phyloP scores from a whole-genome alignment of 768 basidiomycete genomes.

The Lactifluus piperatus region DNA sequence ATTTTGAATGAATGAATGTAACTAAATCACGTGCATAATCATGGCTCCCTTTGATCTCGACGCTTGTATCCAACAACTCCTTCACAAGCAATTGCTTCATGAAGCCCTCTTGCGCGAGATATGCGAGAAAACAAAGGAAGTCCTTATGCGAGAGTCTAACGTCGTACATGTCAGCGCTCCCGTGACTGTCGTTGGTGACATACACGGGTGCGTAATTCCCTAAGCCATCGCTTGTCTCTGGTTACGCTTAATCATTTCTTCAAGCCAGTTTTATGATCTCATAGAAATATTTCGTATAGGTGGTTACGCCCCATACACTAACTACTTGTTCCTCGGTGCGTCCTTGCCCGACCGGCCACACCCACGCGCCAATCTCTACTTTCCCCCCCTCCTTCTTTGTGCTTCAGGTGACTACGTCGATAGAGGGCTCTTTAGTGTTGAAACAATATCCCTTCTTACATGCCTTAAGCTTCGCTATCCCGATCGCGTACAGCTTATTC shows the following conservation, averaged over 20 bases:
- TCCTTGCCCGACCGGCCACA: constrained; percentile 18
- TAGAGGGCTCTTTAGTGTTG: constrained; percentile 93
- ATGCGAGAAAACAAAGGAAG: constrained; percentile 99
- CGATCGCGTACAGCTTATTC: constrained; percentile 90
- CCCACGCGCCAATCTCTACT: constrained; percentile 2
- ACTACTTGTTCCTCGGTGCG: constrained; percentile 95
- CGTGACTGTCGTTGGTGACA: constrained; percentile 97
- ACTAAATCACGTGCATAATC: not conserved
- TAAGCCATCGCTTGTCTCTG: constrained; percentile 18
- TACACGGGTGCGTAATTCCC: constrained; percentile 75
- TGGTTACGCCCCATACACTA: constrained; percentile 91
- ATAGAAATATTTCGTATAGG: constrained; percentile 99
- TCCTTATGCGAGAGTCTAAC: constrained; percentile 97
- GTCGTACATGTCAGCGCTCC: constrained; percentile 96
- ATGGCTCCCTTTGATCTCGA: constrained; percentile 84
- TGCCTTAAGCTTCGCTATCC: constrained; percentile 97
- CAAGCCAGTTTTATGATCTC: constrained; percentile 98
- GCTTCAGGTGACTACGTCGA: constrained; percentile 93
- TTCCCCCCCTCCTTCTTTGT: not conserved
- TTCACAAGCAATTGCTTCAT: constrained; percentile 88
- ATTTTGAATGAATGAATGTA: too few relatives aligned
- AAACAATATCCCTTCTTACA: constrained; percentile 94
- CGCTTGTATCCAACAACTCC: constrained; percentile 86
- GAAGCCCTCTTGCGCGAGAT: constrained; percentile 94
- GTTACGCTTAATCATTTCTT: constrained; percentile 29